Conservation (phyloP, 768 basidiomycete genomes). For the Pholiota molesta region DNA sequence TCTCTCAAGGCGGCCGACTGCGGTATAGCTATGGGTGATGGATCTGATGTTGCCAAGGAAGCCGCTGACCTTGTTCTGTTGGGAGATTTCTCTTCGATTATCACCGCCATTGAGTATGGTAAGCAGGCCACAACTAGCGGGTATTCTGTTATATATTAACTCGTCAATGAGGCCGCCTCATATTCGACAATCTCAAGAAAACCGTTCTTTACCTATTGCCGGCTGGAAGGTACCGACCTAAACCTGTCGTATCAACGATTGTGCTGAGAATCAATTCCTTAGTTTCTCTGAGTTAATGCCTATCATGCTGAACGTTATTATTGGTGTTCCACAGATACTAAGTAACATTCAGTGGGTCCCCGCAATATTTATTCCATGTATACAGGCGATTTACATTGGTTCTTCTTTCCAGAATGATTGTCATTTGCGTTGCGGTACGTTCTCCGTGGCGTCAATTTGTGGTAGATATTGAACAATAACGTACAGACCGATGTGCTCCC, state of each 20-base stretch:
- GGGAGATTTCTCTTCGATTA: slow-evolving; percentile 67
- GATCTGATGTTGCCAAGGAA: slow-evolving; percentile 56
- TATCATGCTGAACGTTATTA: slow-evolving; percentile 50
- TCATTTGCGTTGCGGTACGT: slow-evolving; percentile 52
- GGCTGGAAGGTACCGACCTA: slow-evolving; percentile 45
- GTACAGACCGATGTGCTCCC: slow-evolving; percentile 57
- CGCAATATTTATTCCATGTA: not conserved
- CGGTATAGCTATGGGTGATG: slow-evolving; percentile 61
- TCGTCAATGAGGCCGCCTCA: slow-evolving; percentile 44
- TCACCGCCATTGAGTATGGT: slow-evolving; percentile 64
- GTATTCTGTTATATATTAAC: not conserved
- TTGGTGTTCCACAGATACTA: slow-evolving; percentile 37
- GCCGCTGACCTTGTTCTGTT: slow-evolving; percentile 67
- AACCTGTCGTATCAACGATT: not conserved
- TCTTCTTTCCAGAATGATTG: slow-evolving; percentile 31
- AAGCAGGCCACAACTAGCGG: not conserved
- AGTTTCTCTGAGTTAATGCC: slow-evolving; percentile 68
- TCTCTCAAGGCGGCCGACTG: slow-evolving; percentile 63
- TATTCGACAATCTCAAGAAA: slow-evolving; percentile 68
- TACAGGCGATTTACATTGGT: not conserved
- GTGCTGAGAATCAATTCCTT: not conserved
- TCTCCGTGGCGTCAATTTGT: not conserved
- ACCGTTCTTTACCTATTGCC: slow-evolving; percentile 52
- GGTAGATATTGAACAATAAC: not conserved
- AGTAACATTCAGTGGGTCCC: slow-evolving; percentile 43